Evolutionary conservation across 1,139 yeast genomes (phyloP).

Genomic region (Hyphopichia fennica): DNA sequence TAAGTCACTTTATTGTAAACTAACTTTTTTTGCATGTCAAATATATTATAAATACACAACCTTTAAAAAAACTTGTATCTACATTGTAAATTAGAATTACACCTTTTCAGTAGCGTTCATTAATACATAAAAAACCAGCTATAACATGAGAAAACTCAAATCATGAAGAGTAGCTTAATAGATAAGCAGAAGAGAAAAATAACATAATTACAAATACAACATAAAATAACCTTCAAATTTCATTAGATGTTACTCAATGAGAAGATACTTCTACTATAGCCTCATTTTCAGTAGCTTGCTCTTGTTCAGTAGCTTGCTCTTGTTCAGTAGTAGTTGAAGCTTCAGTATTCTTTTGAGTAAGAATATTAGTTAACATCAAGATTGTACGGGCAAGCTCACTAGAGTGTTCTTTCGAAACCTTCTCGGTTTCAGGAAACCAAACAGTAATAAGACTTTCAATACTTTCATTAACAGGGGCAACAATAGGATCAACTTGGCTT

Average conservation of each 20-base stretch:
- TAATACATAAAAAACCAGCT: too few relatives aligned
- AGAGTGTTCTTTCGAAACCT: slow-evolving; percentile 42
- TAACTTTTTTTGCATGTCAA: slow-evolving; percentile 15
- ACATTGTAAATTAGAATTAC: not conserved
- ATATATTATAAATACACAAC: slow-evolving; percentile 4
- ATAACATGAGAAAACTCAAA: too few relatives aligned
- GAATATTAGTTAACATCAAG: slow-evolving; percentile 40
- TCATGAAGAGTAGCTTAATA: too few relatives aligned
- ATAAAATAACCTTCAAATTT: not conserved
- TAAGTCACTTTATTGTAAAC: slow-evolving; percentile 7
- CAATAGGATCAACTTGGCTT: slow-evolving; percentile 60
- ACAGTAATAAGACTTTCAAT: slow-evolving; percentile 43
- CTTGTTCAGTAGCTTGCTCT: not conserved
- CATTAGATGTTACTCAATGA: not conserved
- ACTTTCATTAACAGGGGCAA: slow-evolving; percentile 58
- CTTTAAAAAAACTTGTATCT: not conserved
- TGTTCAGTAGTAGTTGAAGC: not conserved
- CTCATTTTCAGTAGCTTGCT: not conserved
- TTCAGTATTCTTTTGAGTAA: slow-evolving; percentile 1
- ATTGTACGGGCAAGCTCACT: slow-evolving; percentile 55
- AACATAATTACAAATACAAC: not conserved
- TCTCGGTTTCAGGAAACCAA: slow-evolving; percentile 43
- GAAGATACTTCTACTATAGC: too few relatives aligned
- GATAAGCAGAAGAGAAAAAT: too few relatives aligned
- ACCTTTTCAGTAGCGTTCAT: too few relatives aligned